phyloP scores from a whole-genome alignment of 2,329 filamentous ascomycete species.

The Grosmannia huntii region DNA sequence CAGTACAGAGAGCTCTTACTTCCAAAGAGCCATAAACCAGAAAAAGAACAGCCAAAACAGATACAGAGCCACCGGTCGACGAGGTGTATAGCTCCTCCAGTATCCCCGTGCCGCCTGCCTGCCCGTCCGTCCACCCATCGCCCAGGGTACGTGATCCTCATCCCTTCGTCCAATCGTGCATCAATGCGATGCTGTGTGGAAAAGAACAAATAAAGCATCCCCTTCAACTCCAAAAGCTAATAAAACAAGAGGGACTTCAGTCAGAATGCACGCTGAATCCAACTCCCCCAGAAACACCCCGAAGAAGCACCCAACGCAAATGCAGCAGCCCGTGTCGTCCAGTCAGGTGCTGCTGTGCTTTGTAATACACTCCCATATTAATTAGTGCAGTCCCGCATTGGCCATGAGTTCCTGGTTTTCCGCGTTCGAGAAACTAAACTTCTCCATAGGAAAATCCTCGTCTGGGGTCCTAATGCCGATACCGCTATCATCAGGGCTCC shows the following conservation, averaged over 20 bases:
- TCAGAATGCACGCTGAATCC: neutral
- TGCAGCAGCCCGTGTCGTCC: neutral
- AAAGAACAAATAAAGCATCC: conserved; percentile 1
- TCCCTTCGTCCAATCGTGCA: conserved; percentile 14
- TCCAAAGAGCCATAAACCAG: neutral
- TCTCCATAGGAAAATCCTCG: conserved; percentile 49
- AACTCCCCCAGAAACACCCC: neutral
- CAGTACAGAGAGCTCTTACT: neutral
- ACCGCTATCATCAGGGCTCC: conserved; percentile 56
- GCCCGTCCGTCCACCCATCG: neutral
- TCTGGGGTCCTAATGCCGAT: conserved; percentile 59
- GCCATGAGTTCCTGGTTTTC: conserved; percentile 18
- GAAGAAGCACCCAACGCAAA: neutral
- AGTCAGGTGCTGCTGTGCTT: neutral
- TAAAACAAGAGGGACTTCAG: conserved; percentile 12
- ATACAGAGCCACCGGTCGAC: neutral
- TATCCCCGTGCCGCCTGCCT: neutral
- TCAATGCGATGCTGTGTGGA: conserved; percentile 5
- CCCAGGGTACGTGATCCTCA: conserved; percentile 5
- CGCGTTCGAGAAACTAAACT: conserved; percentile 29
- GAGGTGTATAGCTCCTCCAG: conserved; percentile 1
- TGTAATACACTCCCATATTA: neutral
- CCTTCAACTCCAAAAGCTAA: conserved; percentile 12
- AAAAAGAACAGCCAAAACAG: neutral
- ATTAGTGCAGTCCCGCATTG: conserved; percentile 14